Evolutionary conservation across 192 early-diverging fungal genomes (phyloP).

Genomic region (Coemansia sp.): DNA sequence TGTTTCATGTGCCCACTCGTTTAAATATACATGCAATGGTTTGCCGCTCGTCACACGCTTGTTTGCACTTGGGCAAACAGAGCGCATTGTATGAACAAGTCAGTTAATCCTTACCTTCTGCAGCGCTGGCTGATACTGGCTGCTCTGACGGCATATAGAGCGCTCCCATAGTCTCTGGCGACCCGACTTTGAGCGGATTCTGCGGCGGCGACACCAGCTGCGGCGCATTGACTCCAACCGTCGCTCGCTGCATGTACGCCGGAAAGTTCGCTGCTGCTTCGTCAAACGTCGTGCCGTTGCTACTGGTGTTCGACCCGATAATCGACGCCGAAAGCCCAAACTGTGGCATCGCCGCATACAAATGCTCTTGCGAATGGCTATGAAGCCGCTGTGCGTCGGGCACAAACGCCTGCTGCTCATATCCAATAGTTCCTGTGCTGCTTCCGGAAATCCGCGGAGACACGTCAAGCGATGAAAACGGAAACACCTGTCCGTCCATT

Average conservation of each 20-base stretch:
- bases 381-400: not conserved
- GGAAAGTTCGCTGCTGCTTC: not conserved
- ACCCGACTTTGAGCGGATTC: not conserved
- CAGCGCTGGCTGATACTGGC: not conserved
- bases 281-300: not conserved
- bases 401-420: not conserved
- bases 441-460: slow-evolving; percentile 1
- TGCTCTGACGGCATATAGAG: slow-evolving; percentile 48
- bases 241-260: not conserved
- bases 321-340: slow-evolving; percentile 9
- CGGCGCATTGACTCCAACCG: not conserved
- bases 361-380: slow-evolving; percentile 8
- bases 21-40: not conserved
- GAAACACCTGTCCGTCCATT: not conserved
- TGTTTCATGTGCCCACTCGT: slow-evolving; percentile 1
- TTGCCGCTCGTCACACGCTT: not conserved
- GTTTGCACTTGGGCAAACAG: not conserved
- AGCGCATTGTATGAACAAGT: not conserved
- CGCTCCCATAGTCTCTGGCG: slow-evolving; percentile 30
- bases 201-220: not conserved
- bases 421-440: not conserved
- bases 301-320: not conserved
- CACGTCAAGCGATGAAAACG: not conserved
- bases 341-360: slow-evolving; percentile 1
- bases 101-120: slow-evolving; percentile 24